phyloP scores from a whole-genome alignment of 2,329 filamentous ascomycete genomes.

The Phialophora expanda region DNA sequence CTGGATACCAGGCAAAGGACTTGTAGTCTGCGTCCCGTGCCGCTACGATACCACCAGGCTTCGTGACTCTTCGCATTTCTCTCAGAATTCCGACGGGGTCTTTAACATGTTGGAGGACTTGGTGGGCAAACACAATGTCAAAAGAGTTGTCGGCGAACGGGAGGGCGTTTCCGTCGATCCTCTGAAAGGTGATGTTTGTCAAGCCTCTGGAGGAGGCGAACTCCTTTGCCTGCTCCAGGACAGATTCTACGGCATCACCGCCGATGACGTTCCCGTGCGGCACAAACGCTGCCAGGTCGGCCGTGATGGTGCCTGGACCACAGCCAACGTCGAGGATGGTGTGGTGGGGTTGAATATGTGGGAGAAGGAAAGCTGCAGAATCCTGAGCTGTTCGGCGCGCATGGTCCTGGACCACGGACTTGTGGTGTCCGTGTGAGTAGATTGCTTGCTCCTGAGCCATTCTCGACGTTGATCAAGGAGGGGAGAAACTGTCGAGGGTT shows the following conservation, averaged over 20 bases:
- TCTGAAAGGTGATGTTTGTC: slow-evolving; percentile 45
- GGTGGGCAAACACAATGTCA: slow-evolving; percentile 65
- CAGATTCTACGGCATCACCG: slow-evolving; percentile 42
- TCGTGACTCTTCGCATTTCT: slow-evolving; percentile 62
- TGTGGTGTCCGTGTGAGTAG: slow-evolving; percentile 50
- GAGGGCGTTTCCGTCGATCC: slow-evolving; percentile 51
- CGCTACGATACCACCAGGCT: slow-evolving; percentile 60
- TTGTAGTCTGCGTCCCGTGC: slow-evolving; percentile 48
- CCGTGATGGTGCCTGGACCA: slow-evolving; percentile 52
- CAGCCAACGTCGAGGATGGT: slow-evolving; percentile 53
- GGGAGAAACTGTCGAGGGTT: neutral
- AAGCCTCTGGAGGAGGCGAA: slow-evolving; percentile 43
- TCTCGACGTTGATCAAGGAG: neutral
- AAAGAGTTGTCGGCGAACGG: slow-evolving; percentile 56
- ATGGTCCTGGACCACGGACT: slow-evolving; percentile 46
- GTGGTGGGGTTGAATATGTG: slow-evolving; percentile 46
- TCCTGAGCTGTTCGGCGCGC: slow-evolving; percentile 45
- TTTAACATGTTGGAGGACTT: slow-evolving; percentile 62
- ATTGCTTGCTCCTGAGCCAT: slow-evolving; percentile 36
- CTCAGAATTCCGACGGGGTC: slow-evolving; percentile 57
- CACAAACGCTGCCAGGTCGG: slow-evolving; percentile 48
- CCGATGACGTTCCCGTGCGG: slow-evolving; percentile 49
- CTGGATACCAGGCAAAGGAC: slow-evolving; percentile 43
- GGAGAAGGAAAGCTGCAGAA: slow-evolving; percentile 49
- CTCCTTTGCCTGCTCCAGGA: slow-evolving; percentile 44